Base-by-base conservation (phyloP, 2,329 filamentous ascomycete species). In the Fusarium sp. region DNA sequence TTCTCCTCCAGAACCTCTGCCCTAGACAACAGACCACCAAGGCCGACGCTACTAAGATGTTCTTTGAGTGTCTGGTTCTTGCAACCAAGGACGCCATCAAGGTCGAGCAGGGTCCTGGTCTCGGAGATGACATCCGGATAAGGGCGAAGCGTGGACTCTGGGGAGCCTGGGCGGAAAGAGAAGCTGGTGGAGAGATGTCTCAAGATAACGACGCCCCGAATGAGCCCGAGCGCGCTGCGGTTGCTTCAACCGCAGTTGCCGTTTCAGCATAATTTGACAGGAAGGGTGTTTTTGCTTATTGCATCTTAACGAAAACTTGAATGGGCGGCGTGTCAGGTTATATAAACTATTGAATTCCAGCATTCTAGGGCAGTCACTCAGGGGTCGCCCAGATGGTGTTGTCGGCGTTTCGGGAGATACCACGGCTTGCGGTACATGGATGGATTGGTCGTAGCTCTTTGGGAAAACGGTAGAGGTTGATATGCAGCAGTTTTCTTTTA, bases 1-100 rank as follows among this genome's bases (percentile, higher is more conserved):
- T 97, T 6, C 87, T 97, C 6, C 98, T 99, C 86, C 95, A 98
- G 77, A 93, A 97, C 64, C 87, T 99, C 52, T 88, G 98, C 38
- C 96, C 96, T 1, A 94, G 97, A 82, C 84, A 87, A 72, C 89
- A 88, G 68, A 95, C 95, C 1, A 94, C 89, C 73, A 93, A 94
- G 81, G 92, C 93, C 13, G 96, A 98, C 77, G 96, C 96, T 1
- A 99, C 96, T 46, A 98, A 98, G 87, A 98, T 99, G 94, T 99
- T 99, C 85, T 99, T 99, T 77, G 96, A 99, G 83, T 92, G 96
- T 60, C 87, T 99, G 29, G 96, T 99, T 6, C 87, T 99, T 50
- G 96, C 95, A 9, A 99, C 96, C 45, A 99, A 99, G 84, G 96
- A 99, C 80, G 96, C 96, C 33, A 93, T 99, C 83, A 97, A 97